Evolutionary conservation across 129 eudicot genomes (phyloP), one percentile per base, ranked within the genome.

Genomic region (Chrysanthemum seticuspe): DNA sequence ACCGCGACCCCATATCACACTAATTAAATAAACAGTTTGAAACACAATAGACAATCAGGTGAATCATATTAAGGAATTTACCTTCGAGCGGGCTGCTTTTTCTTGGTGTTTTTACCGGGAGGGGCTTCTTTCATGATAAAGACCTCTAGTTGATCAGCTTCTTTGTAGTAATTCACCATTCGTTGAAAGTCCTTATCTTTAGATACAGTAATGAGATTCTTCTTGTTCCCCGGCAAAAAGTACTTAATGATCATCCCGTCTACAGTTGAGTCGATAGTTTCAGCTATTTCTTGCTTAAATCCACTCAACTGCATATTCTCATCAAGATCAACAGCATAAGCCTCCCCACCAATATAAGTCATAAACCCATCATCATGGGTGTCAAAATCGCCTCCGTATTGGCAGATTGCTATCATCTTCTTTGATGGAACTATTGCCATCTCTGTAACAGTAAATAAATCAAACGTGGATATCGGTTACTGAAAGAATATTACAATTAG

Each of bases 341-440:
- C 85, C 65, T 81, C 85, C n/a, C 85, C 85, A 6, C 81, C 85
- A 34, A 25, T 6, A 47, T 81, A 81, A 21, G 1, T 71, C 85
- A 81, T 71, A 3, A 81, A 58, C 59, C 85, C 85, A 29, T 81
- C 85, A 31, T 76, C 81, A 29, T 65, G 57, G 14, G 78, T 76
- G 5, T 81, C 85, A 54, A 81, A 81, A 58, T 81, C 85, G 13
- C 85, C 85, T 1, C 85, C 81, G 10, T 65, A 66, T 51, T 81
- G 81, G 71, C 85, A 81, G 47, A 81, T 81, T 40, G 85, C 85
- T 71, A 81, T 81, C 78, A 81, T 76, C 74, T 81, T 81, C 72
- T 81, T 81, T 27, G 85, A 68, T 36, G 78, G 40, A 54, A 66
- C 78, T 62, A 81, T 58, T 3, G 77, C 80, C 77, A 80, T 75